phyloP scores from a whole-genome alignment of 2,329 filamentous ascomycete species.

The Pezicula radicicola region DNA sequence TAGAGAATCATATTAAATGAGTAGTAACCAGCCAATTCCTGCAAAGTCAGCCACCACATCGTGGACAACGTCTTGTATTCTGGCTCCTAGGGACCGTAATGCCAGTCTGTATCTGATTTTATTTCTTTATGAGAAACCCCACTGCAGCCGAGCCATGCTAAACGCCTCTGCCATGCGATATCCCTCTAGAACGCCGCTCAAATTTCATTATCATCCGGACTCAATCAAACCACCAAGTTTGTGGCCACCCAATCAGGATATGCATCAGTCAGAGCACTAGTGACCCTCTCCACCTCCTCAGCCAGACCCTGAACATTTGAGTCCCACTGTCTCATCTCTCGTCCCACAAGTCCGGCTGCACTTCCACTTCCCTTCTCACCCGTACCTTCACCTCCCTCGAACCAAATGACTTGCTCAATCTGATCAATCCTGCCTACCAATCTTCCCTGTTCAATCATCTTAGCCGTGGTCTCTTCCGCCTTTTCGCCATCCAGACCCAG shows the following conservation, averaged over 20 bases:
- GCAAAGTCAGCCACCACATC: too few species aligned
- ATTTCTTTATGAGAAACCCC: slow-evolving; percentile 17
- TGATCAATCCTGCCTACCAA: slow-evolving; percentile 90
- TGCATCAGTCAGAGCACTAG: slow-evolving; percentile 74
- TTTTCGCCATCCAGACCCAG: slow-evolving; percentile 76
- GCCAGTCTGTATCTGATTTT: slow-evolving; percentile 5
- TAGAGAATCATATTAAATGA: too few species aligned
- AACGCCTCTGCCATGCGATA: slow-evolving; percentile 13
- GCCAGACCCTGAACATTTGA: slow-evolving; percentile 80
- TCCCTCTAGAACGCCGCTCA: slow-evolving; percentile 20
- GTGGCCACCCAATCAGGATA: slow-evolving; percentile 67
- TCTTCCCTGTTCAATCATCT: slow-evolving; percentile 94
- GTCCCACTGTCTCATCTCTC: slow-evolving; percentile 83
- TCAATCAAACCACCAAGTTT: slow-evolving; percentile 42
- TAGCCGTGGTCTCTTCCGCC: slow-evolving; percentile 87
- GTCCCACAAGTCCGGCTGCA: slow-evolving; percentile 59
- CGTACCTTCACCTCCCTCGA: slow-evolving; percentile 71
- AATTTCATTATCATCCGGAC: neutral
- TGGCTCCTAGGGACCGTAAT: neutral
- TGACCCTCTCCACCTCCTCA: slow-evolving; percentile 86
- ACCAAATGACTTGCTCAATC: slow-evolving; percentile 84
- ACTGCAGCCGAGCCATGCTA: slow-evolving; percentile 12
- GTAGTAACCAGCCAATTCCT: too few species aligned
- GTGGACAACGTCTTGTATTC: neutral
- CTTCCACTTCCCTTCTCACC: slow-evolving; percentile 66